Conservation (phyloP, 352 stramenopile genomes). For the Stephanocyclus meneghinianus region DNA sequence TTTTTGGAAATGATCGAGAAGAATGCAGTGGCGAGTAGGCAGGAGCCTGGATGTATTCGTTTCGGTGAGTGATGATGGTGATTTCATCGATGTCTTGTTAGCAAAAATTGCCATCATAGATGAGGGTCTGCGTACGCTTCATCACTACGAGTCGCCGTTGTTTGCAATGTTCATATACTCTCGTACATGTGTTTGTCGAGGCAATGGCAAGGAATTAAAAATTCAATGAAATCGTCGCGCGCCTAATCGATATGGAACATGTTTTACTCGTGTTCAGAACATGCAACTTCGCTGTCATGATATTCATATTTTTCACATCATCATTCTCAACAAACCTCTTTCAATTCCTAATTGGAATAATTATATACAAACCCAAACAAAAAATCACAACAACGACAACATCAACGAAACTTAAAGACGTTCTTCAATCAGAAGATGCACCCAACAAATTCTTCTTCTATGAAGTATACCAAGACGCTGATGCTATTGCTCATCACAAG, state of each 20-base stretch:
- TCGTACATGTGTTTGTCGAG: too few relatives aligned
- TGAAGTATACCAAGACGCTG: slow-evolving; percentile 71
- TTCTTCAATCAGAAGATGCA: slow-evolving; percentile 60
- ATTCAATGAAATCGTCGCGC: too few relatives aligned
- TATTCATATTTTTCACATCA: too few relatives aligned
- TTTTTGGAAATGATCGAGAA: slow-evolving; percentile 77
- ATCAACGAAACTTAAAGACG: slow-evolving; percentile 15
- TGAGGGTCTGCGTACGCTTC: too few relatives aligned
- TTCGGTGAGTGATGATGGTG: slow-evolving; percentile 51
- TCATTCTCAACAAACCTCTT: too few relatives aligned
- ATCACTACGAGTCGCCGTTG: too few relatives aligned
- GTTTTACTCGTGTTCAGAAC: too few relatives aligned
- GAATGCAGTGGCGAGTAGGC: slow-evolving; percentile 63
- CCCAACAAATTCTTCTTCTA: slow-evolving; percentile 81
- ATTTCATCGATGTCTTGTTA: not conserved
- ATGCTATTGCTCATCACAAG: slow-evolving; percentile 75
- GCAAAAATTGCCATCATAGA: too few relatives aligned
- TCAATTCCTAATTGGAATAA: not conserved
- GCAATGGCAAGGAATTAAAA: too few relatives aligned
- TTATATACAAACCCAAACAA: not conserved
- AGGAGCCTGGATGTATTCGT: slow-evolving; percentile 73
- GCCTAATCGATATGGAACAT: too few relatives aligned
- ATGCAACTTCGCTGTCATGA: too few relatives aligned
- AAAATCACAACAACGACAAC: not conserved
- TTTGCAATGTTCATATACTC: too few relatives aligned